A percentile compares a stretch with the other conserved stretches of the same genome.
These are phyloP conservation scores for Sphaerulina vaccinii DNA, from an alignment of 2,329 filamentous ascomycete genomes.

Conservation along the genomic window DNA sequence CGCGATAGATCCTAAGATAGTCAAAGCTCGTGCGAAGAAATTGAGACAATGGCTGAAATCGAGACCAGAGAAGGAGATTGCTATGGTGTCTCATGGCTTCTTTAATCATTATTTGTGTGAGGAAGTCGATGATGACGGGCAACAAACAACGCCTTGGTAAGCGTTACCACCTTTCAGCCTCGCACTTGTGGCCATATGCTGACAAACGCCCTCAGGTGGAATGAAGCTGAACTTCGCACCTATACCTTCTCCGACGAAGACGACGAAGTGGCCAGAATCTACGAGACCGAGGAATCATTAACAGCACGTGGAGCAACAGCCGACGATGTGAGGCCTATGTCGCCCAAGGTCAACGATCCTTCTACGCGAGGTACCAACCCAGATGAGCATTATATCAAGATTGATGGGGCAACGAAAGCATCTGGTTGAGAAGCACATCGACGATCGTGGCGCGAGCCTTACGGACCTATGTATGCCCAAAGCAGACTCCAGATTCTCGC, in stretches of 20 bases:
- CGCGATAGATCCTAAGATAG: slow-evolving; percentile 25
- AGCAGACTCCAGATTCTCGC: no score
- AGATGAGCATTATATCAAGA: slow-evolving; percentile 4
- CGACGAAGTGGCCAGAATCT: slow-evolving; percentile 29
- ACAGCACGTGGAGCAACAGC: slow-evolving; percentile 12
- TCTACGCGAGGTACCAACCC: slow-evolving; percentile 9
- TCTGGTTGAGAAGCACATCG: not conserved
- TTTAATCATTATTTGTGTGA: slow-evolving; percentile 34
- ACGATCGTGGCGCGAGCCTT: no score
- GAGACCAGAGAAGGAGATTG: slow-evolving; percentile 32
- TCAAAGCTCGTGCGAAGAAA: slow-evolving; percentile 29
- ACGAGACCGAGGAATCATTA: slow-evolving; percentile 31
- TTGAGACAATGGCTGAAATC: slow-evolving; percentile 30
- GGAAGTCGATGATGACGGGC: slow-evolving; percentile 32
- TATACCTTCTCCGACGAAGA: slow-evolving; percentile 30
- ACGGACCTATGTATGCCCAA: no score
- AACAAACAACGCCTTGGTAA: slow-evolving; percentile 35
- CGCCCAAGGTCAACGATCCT: slow-evolving; percentile 10
- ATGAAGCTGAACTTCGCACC: slow-evolving; percentile 33
- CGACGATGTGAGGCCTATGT: slow-evolving; percentile 3
- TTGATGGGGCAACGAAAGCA: not conserved
- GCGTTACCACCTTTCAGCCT: not conserved
- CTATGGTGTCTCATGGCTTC: slow-evolving; percentile 33
- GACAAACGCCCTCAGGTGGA: slow-evolving; percentile 19
- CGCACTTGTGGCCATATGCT: no score